Percentiles rank a stretch among this genome's conserved stretches.
Evolutionary conservation across 495 filamentous ascomycete species (phyloP).

Genomic region (Penicilliopsis zonata): DNA sequence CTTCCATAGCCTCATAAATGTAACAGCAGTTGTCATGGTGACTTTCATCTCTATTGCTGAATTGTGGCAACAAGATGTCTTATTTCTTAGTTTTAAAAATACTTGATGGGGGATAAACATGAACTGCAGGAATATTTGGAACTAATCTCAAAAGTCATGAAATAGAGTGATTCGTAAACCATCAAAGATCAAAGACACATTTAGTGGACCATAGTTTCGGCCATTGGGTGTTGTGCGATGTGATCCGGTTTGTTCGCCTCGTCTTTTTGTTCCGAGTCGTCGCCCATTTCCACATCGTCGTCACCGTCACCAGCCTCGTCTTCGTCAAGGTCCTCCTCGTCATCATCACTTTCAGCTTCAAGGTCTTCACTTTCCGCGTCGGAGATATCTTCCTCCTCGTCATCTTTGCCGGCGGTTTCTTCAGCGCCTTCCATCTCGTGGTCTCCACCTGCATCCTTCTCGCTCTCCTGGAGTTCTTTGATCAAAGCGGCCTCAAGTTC

Average conservation of each 20-base stretch:
- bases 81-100: no score
- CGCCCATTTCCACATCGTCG: constrained; percentile 77
- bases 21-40: no score
- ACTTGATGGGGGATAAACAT: no score
- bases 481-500: constrained; percentile 39
- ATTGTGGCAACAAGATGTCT: no score
- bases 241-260: constrained; percentile 18
- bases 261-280: constrained; percentile 39
- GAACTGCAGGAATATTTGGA: no score
- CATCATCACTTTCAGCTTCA: constrained; percentile 84
- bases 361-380: constrained; percentile 92
- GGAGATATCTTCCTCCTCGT: constrained; percentile 62
- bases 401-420: constrained; percentile 39
- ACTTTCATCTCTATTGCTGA: no score
- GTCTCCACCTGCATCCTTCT: constrained; percentile 45
- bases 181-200: constrained; percentile 3
- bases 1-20: no score
- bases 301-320: constrained; percentile 58
- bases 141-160: no score
- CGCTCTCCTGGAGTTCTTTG: constrained; percentile 47
- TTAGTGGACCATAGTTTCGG: constrained; percentile 44
- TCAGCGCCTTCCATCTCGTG: constrained; percentile 68
- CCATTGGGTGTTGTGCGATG: constrained; percentile 25
- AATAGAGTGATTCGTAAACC: constrained; percentile 4
- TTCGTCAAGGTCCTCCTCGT: constrained; percentile 74